A percentile compares a stretch with the other conserved stretches of the same genome.
These are phyloP conservation scores for Starmerella apicola DNA, from an alignment of 805 yeast genomes.

Conservation along the genomic window DNA sequence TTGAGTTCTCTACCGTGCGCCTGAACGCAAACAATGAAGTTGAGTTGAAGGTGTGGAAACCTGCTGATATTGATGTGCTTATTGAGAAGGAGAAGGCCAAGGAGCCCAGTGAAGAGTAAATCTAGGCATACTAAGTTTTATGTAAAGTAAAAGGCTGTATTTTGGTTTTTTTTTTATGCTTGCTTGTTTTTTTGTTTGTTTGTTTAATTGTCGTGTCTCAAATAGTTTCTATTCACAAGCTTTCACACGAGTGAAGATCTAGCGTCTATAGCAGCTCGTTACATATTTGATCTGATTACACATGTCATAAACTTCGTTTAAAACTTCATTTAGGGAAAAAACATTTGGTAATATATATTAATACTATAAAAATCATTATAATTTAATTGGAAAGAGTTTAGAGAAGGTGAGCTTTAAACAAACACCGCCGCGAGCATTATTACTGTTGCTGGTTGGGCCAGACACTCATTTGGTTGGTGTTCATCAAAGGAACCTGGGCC, in stretches of 20 bases:
- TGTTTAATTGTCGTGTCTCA: background rate
- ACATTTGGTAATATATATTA: too few relatives aligned
- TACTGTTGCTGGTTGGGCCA: conserved; percentile 21
- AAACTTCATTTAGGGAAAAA: too few relatives aligned
- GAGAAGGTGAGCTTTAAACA: too few relatives aligned
- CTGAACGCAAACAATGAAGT: conserved; percentile 31
- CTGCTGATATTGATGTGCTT: conserved; percentile 60
- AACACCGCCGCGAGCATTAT: background rate
- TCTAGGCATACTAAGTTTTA: background rate
- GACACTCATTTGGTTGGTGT: conserved; percentile 19
- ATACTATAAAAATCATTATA: too few relatives aligned
- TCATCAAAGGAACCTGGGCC: conserved; percentile 19
- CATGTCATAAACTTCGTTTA: too few relatives aligned
- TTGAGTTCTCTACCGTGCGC: conserved; percentile 69
- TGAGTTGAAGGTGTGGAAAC: conserved; percentile 64
- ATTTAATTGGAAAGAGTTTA: too few relatives aligned
- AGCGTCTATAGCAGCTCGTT: too few relatives aligned
- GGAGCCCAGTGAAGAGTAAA: too few relatives aligned
- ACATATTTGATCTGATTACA: too few relatives aligned
- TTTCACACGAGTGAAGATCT: too few relatives aligned
- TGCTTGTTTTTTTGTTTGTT: background rate
- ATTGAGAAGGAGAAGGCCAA: conserved; percentile 43
- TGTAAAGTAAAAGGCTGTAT: background rate
- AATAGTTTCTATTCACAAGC: background rate
- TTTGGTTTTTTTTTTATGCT: background rate